A percentile compares a stretch with the other conserved stretches of the same genome.
phyloP scores from a whole-genome alignment of 2,329 filamentous ascomycete species.

The Stagonosporopsis cucurbitacearum region DNA sequence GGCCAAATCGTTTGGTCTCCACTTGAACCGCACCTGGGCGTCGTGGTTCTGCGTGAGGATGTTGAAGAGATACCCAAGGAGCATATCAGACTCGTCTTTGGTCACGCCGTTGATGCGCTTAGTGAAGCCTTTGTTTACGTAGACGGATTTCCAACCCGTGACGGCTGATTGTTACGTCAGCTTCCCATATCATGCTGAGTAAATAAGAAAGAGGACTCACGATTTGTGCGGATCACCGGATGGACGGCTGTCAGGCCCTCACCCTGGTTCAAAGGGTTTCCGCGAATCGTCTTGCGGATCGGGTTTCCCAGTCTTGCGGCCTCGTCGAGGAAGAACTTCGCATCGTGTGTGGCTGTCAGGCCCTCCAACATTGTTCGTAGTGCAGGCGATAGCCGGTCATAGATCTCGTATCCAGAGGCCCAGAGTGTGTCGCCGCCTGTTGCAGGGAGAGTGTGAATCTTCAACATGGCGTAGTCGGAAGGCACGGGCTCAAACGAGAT shows the following conservation, averaged over 20 bases:
- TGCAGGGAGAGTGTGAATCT: constrained; percentile 43
- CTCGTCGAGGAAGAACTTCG: constrained; percentile 40
- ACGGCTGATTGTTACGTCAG: constrained; percentile 50
- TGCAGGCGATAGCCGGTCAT: constrained; percentile 58
- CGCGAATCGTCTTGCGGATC: constrained; percentile 42
- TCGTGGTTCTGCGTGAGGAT: constrained; percentile 59
- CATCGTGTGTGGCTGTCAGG: constrained; percentile 55
- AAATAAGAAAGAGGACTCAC: constrained; percentile 11
- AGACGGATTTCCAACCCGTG: constrained; percentile 64
- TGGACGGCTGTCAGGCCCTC: constrained; percentile 59
- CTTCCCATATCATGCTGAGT: background rate
- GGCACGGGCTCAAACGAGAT: constrained; percentile 52
- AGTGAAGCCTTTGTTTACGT: constrained; percentile 44
- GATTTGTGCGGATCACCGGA: constrained; percentile 68
- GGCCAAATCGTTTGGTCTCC: constrained; percentile 50
- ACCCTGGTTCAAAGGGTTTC: constrained; percentile 63
- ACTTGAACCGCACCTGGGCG: constrained; percentile 59
- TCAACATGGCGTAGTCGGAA: constrained; percentile 50
- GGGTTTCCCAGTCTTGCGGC: constrained; percentile 36
- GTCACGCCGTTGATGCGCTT: constrained; percentile 55
- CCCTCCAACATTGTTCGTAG: constrained; percentile 58
- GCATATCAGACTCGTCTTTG: constrained; percentile 52
- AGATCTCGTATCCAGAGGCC: constrained; percentile 54
- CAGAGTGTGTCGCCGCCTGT: constrained; percentile 48
- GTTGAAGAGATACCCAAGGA: constrained; percentile 54